phyloP scores from a whole-genome alignment of 78 protist species.

The Dictyostelium intermedium region DNA sequence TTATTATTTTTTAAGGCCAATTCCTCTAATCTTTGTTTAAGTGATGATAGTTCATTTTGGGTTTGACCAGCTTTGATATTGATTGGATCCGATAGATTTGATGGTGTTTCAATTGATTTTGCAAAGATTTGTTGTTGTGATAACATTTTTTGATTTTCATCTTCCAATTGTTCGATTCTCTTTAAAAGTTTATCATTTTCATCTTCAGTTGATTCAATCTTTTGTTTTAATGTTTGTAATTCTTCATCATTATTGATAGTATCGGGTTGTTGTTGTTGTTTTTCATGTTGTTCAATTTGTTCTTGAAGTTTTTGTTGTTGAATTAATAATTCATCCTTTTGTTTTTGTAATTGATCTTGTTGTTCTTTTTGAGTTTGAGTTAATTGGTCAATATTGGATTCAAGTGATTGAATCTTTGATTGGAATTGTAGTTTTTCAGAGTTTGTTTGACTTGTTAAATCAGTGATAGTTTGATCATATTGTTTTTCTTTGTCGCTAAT shows the following conservation, averaged over 20 bases:
- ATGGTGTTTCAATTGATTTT: neutral
- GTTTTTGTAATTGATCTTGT: neutral
- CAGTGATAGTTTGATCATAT: neutral
- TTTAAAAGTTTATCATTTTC: neutral
- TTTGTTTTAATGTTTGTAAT: neutral
- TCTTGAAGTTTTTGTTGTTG: neutral
- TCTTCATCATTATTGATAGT: neutral
- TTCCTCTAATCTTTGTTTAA: slow-evolving; percentile 31
- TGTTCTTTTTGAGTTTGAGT: neutral
- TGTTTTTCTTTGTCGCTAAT: neutral
- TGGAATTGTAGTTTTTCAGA: neutral
- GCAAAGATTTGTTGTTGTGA: neutral
- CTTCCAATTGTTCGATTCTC: neutral
- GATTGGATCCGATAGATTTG: slow-evolving; percentile 30
- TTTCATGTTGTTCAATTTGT: neutral
- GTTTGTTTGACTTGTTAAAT: neutral
- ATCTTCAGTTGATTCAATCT: neutral
- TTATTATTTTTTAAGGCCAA: neutral
- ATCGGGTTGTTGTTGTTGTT: slow-evolving; percentile 3
- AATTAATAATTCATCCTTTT: neutral
- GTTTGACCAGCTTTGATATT: slow-evolving; percentile 77
- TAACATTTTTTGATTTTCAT: neutral
- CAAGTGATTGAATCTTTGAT: neutral
- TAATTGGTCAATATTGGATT: slow-evolving; percentile 1
- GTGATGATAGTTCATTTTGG: slow-evolving; percentile 25